Evolutionary conservation across 805 yeast species (phyloP), one percentile per base, ranked within the genome.

Genomic region (Sungouiozyma ichnusensis): DNA sequence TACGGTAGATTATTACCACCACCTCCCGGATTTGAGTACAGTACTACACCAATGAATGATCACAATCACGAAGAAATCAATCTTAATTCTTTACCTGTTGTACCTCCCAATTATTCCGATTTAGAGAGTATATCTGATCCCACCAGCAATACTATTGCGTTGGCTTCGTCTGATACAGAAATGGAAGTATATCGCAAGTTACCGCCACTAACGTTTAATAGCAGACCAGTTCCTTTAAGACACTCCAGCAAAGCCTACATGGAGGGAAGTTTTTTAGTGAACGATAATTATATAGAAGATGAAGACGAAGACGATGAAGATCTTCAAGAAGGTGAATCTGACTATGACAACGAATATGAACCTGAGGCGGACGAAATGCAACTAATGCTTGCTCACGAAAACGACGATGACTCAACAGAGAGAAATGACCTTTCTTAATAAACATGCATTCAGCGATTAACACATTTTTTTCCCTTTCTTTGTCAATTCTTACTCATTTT

Each of bases 61-160:
- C 16, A 27, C 8, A 42, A 40, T 19, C 47, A 46, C 19, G 69
- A 66, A 43, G 57, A 59, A 20, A 60, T 62, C 33, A 59, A 60
- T 7, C 40, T 66, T 41, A 50, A 58, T 36, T 53, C 63, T 8
- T 48, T 64, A 31, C 62, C 68, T 2, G 56, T 62, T 14, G 62
- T 63, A 13, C 71, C 71, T 2, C 71, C 71, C 6, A 52, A 48
- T 7, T 67, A 67, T 45, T 54, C 61, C n/a, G 58, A 56, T 43
- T 32, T 24, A 24, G 29, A 24, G 11, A 24, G 29, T 11, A 24
- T 24, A 6, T 24, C 29, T 7, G 32, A 39, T 20, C 38, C 40
- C n/a, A 42, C 46, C 17, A 35, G 31, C 16, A 7, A 36, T 4
- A 13, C 7, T 19, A 6, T 11, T 7, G 11, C 29, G 11, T 7